phyloP scores from a whole-genome alignment of 2,329 filamentous ascomycete genomes.

The Ophiocordyceps camponoti-leonardi region DNA sequence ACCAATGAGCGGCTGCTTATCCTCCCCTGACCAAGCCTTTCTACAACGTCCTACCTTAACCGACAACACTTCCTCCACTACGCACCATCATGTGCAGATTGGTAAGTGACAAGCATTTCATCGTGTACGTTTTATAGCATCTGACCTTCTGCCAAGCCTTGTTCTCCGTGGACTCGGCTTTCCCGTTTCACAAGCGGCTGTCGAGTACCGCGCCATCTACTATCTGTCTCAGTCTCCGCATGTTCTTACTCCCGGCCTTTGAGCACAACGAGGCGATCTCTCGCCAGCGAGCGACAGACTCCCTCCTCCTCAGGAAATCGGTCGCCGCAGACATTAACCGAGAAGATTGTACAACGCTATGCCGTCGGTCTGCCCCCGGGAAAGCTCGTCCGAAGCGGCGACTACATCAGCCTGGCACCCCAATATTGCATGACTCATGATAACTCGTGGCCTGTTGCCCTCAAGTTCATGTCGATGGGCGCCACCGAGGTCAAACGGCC shows the following conservation, averaged over 20 bases:
- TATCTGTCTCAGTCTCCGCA: background rate
- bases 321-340: constrained; percentile 62
- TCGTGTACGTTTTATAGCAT: background rate
- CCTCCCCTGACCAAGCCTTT: background rate
- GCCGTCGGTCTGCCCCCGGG: constrained; percentile 57
- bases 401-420: constrained; percentile 68
- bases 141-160: background rate
- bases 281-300: background rate
- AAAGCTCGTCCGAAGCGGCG: constrained; percentile 61
- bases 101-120: background rate
- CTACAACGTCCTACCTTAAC: background rate
- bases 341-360: constrained; percentile 81
- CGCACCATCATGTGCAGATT: background rate
- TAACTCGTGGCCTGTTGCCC: constrained; percentile 58
- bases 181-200: background rate
- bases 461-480: constrained; percentile 66
- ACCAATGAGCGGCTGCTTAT: background rate
- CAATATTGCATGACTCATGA: constrained; percentile 74
- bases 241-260: background rate
- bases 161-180: background rate
- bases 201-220: background rate
- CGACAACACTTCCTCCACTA: background rate
- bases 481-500: constrained; percentile 54
- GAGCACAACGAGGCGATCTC: background rate
- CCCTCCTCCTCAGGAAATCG: background rate